A percentile compares a stretch with the other conserved stretches of the same genome.
phyloP scores from a whole-genome alignment of 805 yeast species.

The Kodamaea sagamina region DNA sequence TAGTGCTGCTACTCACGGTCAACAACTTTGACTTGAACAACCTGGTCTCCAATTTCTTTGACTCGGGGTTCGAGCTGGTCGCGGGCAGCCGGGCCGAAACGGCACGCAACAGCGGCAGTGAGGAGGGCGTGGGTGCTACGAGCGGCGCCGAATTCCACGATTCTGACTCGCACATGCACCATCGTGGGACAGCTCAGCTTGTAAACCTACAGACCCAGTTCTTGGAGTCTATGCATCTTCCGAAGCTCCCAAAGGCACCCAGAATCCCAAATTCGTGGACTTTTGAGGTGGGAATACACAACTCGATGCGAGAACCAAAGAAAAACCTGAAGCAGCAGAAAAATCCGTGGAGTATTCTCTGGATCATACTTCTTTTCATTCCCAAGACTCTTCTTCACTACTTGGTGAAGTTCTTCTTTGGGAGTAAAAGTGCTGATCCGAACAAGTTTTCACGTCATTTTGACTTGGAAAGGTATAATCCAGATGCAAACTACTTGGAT shows the following conservation, averaged over 20 bases:
- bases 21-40: constrained; percentile 64
- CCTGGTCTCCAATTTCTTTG: constrained; percentile 63
- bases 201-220: constrained; percentile 29
- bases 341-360: constrained; percentile 35
- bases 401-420: constrained; percentile 19
- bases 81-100: not conserved
- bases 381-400: constrained; percentile 49
- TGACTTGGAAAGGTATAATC: constrained; percentile 29
- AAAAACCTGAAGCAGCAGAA: constrained; percentile 7
- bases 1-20: constrained; percentile 48
- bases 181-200: constrained; percentile 7
- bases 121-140: constrained; percentile 12
- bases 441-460: constrained; percentile 28
- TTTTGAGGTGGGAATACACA: constrained; percentile 42
- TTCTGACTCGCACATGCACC: constrained; percentile 3
- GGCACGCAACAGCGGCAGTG: constrained; percentile 11
- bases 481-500: constrained; percentile 17
- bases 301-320: constrained; percentile 25
- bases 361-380: constrained; percentile 54
- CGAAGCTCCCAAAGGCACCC: constrained; percentile 44
- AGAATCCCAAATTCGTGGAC: constrained; percentile 43
- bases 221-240: constrained; percentile 26
- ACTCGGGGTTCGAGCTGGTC: constrained; percentile 38
- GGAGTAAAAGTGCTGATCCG: constrained; percentile 12
- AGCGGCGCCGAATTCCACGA: constrained; percentile 18